Evolutionary conservation across 1,284 basidiomycete species (phyloP).

Genomic region (Grifola frondosa): DNA sequence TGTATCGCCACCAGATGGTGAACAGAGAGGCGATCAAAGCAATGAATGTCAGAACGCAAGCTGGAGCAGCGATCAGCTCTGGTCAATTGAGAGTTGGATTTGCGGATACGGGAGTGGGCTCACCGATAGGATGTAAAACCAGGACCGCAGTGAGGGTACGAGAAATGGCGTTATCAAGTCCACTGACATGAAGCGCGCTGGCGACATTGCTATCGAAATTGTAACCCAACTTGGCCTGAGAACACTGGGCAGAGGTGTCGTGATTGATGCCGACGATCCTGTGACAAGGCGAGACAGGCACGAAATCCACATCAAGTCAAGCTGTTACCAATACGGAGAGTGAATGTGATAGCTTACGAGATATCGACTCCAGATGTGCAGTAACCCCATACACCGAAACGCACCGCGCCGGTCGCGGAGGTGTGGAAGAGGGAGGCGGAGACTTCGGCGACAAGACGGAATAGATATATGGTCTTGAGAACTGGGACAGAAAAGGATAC

Average conservation of each 20-base stretch:
- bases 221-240: constrained; percentile 48
- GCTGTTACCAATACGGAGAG: constrained; percentile 2
- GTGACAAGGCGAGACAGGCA: constrained; percentile 11
- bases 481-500: constrained; percentile 61
- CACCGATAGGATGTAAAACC: constrained; percentile 49
- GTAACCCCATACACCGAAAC: constrained; percentile 63
- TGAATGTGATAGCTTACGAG: constrained; percentile 37
- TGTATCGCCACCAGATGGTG: constrained; percentile 37
- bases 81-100: constrained; percentile 6
- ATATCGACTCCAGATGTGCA: constrained; percentile 48
- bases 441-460: constrained; percentile 42
- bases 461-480: constrained; percentile 53
- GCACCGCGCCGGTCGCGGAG: constrained; percentile 38
- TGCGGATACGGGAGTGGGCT: constrained; percentile 12
- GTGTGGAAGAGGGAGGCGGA: constrained; percentile 35
- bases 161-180: constrained; percentile 42
- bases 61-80: constrained; percentile 33
- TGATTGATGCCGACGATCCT: constrained; percentile 43
- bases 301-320: constrained; percentile 18
- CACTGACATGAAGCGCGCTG: constrained; percentile 41
- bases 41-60: constrained; percentile 51
- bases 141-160: constrained; percentile 38
- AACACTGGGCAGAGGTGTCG: constrained; percentile 41
- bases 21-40: constrained; percentile 49
- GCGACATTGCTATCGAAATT: constrained; percentile 48